Evolutionary conservation across 2,329 filamentous ascomycete genomes (phyloP).

Genomic region (Ophiostoma perfectum): DNA sequence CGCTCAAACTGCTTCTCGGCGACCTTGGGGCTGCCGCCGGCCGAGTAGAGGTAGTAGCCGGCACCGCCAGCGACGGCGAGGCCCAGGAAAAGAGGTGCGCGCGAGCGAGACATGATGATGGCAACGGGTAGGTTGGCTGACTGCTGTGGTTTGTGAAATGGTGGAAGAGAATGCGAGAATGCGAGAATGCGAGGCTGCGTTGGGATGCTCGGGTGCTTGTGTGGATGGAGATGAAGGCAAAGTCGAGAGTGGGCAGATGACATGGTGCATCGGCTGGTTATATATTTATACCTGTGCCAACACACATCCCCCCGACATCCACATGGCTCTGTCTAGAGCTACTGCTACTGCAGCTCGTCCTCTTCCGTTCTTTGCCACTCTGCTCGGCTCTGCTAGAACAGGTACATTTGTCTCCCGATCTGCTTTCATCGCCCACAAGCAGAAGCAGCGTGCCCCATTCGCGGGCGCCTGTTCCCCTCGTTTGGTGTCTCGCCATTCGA

Average conservation of each 20-base stretch:
- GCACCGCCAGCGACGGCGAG: conserved; percentile 60
- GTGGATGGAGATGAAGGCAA: too few relatives aligned
- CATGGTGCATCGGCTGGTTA: neutral
- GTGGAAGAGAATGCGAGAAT: neutral
- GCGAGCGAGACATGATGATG: conserved; percentile 40
- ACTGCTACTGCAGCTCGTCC: conserved; percentile 1
- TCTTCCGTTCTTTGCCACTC: neutral
- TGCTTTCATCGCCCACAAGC: conserved; percentile 2
- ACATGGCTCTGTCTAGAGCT: neutral
- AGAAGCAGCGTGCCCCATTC: conserved; percentile 18
- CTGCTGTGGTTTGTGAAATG: neutral
- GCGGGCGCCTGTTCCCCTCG: conserved; percentile 13
- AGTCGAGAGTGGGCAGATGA: too few relatives aligned
- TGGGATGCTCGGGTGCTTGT: too few relatives aligned
- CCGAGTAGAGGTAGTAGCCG: conserved; percentile 87
- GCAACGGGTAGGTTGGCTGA: neutral
- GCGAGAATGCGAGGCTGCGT: too few relatives aligned
- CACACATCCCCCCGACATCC: neutral
- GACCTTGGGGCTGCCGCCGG: conserved; percentile 72
- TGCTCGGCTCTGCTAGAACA: neutral
- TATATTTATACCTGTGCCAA: neutral
- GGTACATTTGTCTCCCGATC: conserved; percentile 16
- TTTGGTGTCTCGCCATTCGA: conserved; percentile 5
- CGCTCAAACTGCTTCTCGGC: conserved; percentile 86
- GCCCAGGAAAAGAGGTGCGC: conserved; percentile 49